Evolutionary conservation across 2,329 filamentous ascomycete species (phyloP), one percentile per base, ranked within the genome.

Genomic region (Botryotinia narcissicola): DNA sequence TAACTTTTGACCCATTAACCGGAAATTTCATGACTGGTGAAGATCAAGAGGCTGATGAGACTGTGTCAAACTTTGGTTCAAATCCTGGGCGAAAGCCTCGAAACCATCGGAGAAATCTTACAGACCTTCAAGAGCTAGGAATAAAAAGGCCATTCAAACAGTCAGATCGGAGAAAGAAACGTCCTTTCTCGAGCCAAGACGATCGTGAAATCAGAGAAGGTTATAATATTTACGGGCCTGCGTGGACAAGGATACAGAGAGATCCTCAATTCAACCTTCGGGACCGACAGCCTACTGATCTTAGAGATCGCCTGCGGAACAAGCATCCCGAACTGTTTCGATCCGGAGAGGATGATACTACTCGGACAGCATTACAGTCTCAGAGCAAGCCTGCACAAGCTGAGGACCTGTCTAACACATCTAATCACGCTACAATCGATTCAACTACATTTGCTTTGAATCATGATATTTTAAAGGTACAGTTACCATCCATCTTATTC

Each of bases 241-340:
- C 88, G 14, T 91, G 90, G 89, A 90, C 89, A 70, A 88, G 87
- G 79, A 91, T 91, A 32, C 89, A 90, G 78, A 85, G 88, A 51
- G 89, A 91, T 74, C 81, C 86, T 22, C 83, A 83, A 42, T 90
- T 89, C 80, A 84, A 88, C 74, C 82, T 91, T n/a, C 85, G 86
- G 7, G 87, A 80, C 74, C 84, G 89, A 62, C 87, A 90, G 75
- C 89, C 89, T 1, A 91, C 89, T 0, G 89, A 91, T 78, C 80
- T 91, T 70, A 84, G 89, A 75, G 89, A 91, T 75, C 85, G 89
- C 35, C 85, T 91, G 46, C 86, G 89, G 61, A 91, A 91, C 81
- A 90, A 89, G 77, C 90, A 89, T 76, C 87, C 88, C 4, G 85
- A 86, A 22, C 86, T 88, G 46, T 91, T 74, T 84, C 85, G 76